Evolutionary conservation across 2,329 filamentous ascomycete species (phyloP).

Genomic region (Ceratocystis albifundus): DNA sequence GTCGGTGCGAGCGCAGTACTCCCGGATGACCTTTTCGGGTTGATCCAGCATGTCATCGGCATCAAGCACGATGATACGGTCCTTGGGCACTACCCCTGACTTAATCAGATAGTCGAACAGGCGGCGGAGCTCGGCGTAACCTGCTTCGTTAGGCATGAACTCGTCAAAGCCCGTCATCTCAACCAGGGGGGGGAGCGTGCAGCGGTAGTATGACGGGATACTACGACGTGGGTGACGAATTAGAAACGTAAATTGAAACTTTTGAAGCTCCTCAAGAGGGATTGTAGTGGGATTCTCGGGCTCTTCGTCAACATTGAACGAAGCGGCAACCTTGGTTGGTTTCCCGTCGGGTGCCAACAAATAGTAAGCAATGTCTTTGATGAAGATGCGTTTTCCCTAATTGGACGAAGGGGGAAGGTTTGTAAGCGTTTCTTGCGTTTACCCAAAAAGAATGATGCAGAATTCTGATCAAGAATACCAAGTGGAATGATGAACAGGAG

Average conservation of each 20-base stretch:
- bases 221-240: slow-evolving; percentile 90
- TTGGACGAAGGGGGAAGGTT: slow-evolving; percentile 12
- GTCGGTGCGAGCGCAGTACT: slow-evolving; percentile 72
- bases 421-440: slow-evolving; percentile 20
- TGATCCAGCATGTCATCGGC: slow-evolving; percentile 88
- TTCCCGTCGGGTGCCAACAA: slow-evolving; percentile 63
- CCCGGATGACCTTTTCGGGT: slow-evolving; percentile 60
- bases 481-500: not conserved
- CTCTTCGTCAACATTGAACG: slow-evolving; percentile 56
- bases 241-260: slow-evolving; percentile 90
- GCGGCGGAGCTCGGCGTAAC: slow-evolving; percentile 75
- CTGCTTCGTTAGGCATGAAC: slow-evolving; percentile 80
- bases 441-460: slow-evolving; percentile 11
- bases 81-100: slow-evolving; percentile 58
- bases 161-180: slow-evolving; percentile 72
- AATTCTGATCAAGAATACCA: not conserved
- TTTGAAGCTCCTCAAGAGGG: slow-evolving; percentile 58
- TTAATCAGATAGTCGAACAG: slow-evolving; percentile 74
- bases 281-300: slow-evolving; percentile 74
- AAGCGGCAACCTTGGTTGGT: slow-evolving; percentile 61
- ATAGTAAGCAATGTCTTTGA: slow-evolving; percentile 97
- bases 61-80: slow-evolving; percentile 73
- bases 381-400: slow-evolving; percentile 83
- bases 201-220: slow-evolving; percentile 89
- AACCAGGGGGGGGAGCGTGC: slow-evolving; percentile 78